Evolutionary conservation across 257 asterid species (phyloP).

Genomic region (Prunella vulgaris): DNA sequence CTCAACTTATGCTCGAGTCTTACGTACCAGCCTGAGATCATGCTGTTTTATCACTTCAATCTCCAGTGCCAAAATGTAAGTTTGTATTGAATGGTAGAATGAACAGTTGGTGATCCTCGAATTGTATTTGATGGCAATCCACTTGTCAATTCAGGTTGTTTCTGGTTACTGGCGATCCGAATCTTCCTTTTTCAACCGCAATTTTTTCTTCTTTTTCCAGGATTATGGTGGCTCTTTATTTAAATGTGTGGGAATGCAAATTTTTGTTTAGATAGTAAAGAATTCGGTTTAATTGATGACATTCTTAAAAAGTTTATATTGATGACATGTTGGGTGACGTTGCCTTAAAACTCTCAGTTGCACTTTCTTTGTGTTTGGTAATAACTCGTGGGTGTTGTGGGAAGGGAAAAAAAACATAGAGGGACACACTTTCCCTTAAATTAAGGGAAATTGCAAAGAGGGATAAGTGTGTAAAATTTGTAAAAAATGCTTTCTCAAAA

Average conservation of each 20-base stretch:
- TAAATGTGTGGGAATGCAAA: neutral
- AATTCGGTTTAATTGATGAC: neutral
- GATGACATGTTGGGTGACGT: neutral
- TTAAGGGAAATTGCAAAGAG: no score
- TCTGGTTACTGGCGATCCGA: neutral
- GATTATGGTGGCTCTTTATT: neutral
- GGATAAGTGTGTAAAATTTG: no score
- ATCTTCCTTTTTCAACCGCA: neutral
- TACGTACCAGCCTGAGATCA: conserved; percentile 69
- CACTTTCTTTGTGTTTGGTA: neutral
- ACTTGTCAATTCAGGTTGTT: neutral
- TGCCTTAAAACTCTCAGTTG: neutral
- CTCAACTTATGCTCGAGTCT: conserved; percentile 90
- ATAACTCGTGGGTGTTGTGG: neutral
- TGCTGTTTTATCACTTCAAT: neutral
- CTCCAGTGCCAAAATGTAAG: neutral
- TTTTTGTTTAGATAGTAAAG: neutral
- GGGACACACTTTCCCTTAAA: no score
- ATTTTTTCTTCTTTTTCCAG: neutral
- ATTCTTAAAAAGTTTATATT: neutral
- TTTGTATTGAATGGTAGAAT: conserved; percentile 3
- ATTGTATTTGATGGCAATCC: conserved; percentile 12
- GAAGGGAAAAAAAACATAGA: no score
- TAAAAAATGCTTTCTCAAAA: no score
- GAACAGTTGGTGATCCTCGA: neutral